These are phyloP conservation scores for Tuber microsphaerosporum DNA, from an alignment of 495 filamentous ascomycete species.

Conservation along the genomic window DNA sequence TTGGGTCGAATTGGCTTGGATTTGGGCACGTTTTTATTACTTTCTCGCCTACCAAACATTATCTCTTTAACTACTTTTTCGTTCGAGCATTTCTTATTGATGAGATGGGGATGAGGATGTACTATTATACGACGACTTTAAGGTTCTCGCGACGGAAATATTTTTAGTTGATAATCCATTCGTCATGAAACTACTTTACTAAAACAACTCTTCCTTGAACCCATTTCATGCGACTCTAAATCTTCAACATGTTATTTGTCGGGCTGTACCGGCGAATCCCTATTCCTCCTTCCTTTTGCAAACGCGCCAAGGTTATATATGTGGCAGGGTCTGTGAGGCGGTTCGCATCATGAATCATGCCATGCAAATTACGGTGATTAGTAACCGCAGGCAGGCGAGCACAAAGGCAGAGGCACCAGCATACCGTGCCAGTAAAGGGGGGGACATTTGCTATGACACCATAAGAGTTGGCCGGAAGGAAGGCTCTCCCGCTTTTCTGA, in stretches of 20 bases:
- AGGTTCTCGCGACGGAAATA: neutral
- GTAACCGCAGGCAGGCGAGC: neutral
- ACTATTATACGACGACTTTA: neutral
- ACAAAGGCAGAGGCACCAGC: neutral
- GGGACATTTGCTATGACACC: neutral
- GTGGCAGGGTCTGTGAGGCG: neutral
- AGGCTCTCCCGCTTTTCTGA: neutral
- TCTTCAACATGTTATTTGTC: neutral
- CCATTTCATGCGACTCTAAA: neutral
- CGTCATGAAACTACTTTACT: neutral
- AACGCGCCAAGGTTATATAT: neutral
- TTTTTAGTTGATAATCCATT: neutral
- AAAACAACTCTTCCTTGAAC: neutral
- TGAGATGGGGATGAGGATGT: neutral
- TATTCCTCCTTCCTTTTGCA: neutral
- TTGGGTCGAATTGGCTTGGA: neutral
- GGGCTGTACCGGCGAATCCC: neutral
- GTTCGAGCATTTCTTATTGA: neutral
- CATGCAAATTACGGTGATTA: neutral
- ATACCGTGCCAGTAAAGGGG: neutral
- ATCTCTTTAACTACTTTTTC: neutral
- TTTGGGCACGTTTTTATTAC: neutral
- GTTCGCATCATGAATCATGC: neutral
- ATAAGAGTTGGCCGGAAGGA: too few species aligned
- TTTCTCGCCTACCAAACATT: neutral